Conservation (phyloP, 176 grass and related monocot genomes). For the Phoenix dactylifera region DNA sequence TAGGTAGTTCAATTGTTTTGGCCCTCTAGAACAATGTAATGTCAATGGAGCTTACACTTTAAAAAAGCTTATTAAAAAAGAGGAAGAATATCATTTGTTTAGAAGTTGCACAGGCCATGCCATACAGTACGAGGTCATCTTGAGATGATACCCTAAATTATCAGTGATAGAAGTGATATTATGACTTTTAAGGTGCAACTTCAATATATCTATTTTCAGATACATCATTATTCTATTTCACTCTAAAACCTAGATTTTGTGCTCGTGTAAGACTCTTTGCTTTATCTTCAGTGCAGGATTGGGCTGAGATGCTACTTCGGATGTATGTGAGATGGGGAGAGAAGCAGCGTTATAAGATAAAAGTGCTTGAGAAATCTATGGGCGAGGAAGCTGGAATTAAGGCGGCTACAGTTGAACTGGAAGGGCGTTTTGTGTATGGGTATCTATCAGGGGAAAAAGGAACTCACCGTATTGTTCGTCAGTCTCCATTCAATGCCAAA, state of each 20-base stretch:
- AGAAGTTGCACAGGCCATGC: too few species aligned
- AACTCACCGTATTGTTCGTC: slow-evolving; percentile 89
- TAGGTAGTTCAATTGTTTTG: too few species aligned
- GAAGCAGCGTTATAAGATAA: slow-evolving; percentile 84
- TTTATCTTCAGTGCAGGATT: slow-evolving; percentile 79
- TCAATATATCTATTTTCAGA: too few species aligned
- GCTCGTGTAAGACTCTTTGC: slow-evolving; percentile 19
- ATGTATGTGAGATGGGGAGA: slow-evolving; percentile 97
- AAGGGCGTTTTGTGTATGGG: slow-evolving; percentile 82
- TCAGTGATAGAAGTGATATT: too few species aligned
- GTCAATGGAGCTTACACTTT: too few species aligned
- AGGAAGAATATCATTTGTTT: too few species aligned
- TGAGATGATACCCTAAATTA: too few species aligned
- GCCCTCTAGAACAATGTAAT: too few species aligned
- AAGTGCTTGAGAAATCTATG: slow-evolving; percentile 72
- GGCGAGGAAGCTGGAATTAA: slow-evolving; percentile 98
- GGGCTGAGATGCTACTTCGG: slow-evolving; percentile 89
- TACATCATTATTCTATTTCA: too few species aligned
- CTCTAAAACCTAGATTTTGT: not conserved
- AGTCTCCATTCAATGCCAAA: slow-evolving; percentile 96
- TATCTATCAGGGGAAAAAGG: slow-evolving; percentile 98
- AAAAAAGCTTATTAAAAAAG: too few species aligned
- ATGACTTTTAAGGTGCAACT: too few species aligned
- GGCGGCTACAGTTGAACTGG: slow-evolving; percentile 77
- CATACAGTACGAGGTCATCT: too few species aligned